Percentiles rank a stretch among this genome's conserved stretches.
phyloP scores from a whole-genome alignment of 176 grass and related monocot genomes.

The Bothriochloa decipiens region DNA sequence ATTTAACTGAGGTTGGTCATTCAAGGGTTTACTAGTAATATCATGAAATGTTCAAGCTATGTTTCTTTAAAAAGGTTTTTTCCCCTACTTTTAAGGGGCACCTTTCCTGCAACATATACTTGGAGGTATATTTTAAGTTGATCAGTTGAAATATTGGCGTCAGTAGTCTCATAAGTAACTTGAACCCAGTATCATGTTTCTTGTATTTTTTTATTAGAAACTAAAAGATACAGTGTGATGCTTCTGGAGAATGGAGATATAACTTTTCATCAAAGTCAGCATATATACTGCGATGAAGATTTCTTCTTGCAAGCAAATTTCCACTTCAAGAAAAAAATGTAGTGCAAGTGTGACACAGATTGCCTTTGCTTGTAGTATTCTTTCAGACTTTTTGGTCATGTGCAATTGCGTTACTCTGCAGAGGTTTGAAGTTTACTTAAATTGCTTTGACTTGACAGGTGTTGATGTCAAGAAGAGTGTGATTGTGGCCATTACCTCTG shows the following conservation, averaged over 20 bases:
- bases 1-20: neutral
- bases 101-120: neutral
- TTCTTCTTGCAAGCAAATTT: neutral
- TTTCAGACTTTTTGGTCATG: neutral
- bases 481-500: slow-evolving; percentile 82
- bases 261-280: neutral
- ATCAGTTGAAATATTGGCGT: neutral
- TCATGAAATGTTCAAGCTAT: neutral
- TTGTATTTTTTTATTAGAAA: neutral
- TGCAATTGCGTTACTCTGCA: neutral
- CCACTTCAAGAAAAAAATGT: neutral
- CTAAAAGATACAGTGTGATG: neutral
- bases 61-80: neutral
- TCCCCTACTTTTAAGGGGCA: neutral
- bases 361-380: neutral
- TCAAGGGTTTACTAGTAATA: neutral
- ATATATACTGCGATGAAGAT: neutral
- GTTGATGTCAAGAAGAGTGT: slow-evolving; percentile 96
- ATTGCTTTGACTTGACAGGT: slow-evolving; percentile 51
- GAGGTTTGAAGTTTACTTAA: neutral
- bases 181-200: neutral
- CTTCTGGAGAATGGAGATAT: neutral
- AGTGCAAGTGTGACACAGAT: neutral
- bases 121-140: neutral
- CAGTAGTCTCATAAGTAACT: neutral